Evolutionary conservation across 768 basidiomycete genomes (phyloP), one percentile per base, ranked within the genome.

Genomic region (Panus rudis): DNA sequence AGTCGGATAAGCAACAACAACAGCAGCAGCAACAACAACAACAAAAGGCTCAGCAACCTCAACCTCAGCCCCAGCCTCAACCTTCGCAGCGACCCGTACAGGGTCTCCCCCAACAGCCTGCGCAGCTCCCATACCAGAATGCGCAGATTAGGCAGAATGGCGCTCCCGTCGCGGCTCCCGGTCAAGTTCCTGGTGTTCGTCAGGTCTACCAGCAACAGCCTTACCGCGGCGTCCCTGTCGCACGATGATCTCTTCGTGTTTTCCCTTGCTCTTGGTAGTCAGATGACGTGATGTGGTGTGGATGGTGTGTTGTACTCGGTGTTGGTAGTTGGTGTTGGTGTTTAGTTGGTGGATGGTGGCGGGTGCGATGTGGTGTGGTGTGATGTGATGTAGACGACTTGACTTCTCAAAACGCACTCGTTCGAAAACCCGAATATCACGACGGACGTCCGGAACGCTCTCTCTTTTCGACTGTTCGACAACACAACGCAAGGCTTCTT

Each of bases 1-100:
- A 74, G 39, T 58, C 68, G 10, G 69, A 72, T 37, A 73, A 72
- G 45, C 67, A 69, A 52, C 62, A 61, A 39, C 59, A 59, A 33
- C 69, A 68, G 52, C 60, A 62, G 48, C 60, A 62, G 45, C 54
- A 55, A 34, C 49, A 56, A 28, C 63, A 61, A 47, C 59, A 61
- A 45, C 48, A 43, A 24, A 49, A 44, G 37, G 57, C 41, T 45
- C 45, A 25, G 19, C 50, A 44, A 27, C 49, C 49, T 25, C 45
- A 46, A 33, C 54, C 50, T 17, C 58, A 54, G 43, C 48, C 37
- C 4, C 7, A 24, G 1, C 49, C 46, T 22, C 22, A 51, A 4
- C 46, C 46, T 8, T 50, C 52, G 3, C 56, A 49, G 23, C 44
- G 41, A 16, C 56, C 49, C 24, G 57, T 50, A 33, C 54, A 55